Evolutionary conservation across 73 alveolate genomes (phyloP).

Genomic region (Tetrahymena borealis): DNA sequence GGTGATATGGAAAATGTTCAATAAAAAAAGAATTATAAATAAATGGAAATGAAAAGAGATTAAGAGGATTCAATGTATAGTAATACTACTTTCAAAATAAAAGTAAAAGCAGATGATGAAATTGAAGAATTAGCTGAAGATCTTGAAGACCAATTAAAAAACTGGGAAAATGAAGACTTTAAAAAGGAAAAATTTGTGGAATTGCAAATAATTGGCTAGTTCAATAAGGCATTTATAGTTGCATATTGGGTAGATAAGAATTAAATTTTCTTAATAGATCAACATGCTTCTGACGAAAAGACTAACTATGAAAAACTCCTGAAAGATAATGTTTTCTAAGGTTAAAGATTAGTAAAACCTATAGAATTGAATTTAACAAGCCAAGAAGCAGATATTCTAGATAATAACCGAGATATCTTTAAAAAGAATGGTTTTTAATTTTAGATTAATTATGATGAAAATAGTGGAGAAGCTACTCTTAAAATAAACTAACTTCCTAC

Average conservation of each 20-base stretch:
- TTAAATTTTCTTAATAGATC: constrained; percentile 82
- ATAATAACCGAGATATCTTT: constrained; percentile 37
- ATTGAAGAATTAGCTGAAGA: constrained; percentile 19
- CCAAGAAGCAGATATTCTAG: constrained; percentile 40
- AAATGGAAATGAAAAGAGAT: neutral
- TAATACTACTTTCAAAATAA: constrained; percentile 30
- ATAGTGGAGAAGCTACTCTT: constrained; percentile 4
- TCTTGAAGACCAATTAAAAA: neutral
- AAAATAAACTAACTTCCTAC: neutral
- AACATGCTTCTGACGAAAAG: constrained; percentile 98
- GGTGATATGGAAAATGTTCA: neutral
- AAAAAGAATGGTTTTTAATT: constrained; percentile 58
- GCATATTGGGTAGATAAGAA: constrained; percentile 51
- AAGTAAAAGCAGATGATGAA: neutral
- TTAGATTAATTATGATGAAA: constrained; percentile 4
- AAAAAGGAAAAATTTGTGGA: constrained; percentile 71
- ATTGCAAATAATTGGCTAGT: constrained; percentile 82
- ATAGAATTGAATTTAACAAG: constrained; percentile 46
- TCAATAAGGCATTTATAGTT: constrained; percentile 91
- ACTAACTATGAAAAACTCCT: constrained; percentile 78
- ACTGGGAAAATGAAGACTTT: neutral
- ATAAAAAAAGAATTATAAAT: neutral
- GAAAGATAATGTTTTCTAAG: constrained; percentile 46
- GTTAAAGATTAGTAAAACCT: constrained; percentile 55
- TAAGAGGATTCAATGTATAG: constrained; percentile 64